These are phyloP conservation scores for Leucocoprinus leucothites DNA, from an alignment of 768 basidiomycete genomes.

Conservation along the genomic window DNA sequence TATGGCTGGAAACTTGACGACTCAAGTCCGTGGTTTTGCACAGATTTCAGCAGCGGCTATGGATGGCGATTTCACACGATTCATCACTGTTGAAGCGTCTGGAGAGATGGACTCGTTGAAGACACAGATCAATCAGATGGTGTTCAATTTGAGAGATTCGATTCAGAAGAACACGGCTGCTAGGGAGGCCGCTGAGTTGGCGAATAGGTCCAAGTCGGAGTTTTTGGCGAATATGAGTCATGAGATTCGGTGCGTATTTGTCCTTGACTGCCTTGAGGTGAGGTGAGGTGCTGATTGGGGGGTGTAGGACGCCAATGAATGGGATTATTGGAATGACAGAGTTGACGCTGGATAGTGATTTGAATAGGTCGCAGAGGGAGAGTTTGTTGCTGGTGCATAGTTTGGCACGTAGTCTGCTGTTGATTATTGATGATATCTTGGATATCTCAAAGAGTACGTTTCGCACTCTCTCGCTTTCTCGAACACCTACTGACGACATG, in stretches of 20 bases:
- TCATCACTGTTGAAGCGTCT: slow-evolving; percentile 97
- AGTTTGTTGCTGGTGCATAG: slow-evolving; percentile 94
- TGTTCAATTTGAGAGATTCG: slow-evolving; percentile 92
- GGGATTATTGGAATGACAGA: slow-evolving; percentile 99
- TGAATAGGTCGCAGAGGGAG: slow-evolving; percentile 92
- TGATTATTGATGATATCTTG: slow-evolving; percentile 99
- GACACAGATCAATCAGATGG: slow-evolving; percentile 99
- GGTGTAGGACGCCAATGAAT: slow-evolving; percentile 92
- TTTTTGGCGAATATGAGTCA: slow-evolving; percentile 99
- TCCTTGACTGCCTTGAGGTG: slow-evolving; percentile 72
- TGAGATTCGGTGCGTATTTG: slow-evolving; percentile 59
- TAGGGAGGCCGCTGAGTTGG: slow-evolving; percentile 93
- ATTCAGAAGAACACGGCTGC: slow-evolving; percentile 99
- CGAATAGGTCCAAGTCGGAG: slow-evolving; percentile 96
- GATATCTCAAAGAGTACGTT: slow-evolving; percentile 98
- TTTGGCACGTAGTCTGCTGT: slow-evolving; percentile 84
- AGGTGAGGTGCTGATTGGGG: neutral
- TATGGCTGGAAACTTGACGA: slow-evolving; percentile 96
- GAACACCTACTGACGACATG: slow-evolving; percentile 14
- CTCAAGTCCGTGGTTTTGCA: slow-evolving; percentile 97
- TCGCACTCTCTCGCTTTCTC: neutral
- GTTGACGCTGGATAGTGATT: slow-evolving; percentile 91
- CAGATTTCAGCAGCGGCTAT: slow-evolving; percentile 98
- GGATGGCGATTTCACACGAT: slow-evolving; percentile 97
- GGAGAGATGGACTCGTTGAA: slow-evolving; percentile 99